Evolutionary conservation across 139 green algal genomes (phyloP), one percentile per base, ranked within the genome.

Genomic region (Micractinium conductrix): DNA sequence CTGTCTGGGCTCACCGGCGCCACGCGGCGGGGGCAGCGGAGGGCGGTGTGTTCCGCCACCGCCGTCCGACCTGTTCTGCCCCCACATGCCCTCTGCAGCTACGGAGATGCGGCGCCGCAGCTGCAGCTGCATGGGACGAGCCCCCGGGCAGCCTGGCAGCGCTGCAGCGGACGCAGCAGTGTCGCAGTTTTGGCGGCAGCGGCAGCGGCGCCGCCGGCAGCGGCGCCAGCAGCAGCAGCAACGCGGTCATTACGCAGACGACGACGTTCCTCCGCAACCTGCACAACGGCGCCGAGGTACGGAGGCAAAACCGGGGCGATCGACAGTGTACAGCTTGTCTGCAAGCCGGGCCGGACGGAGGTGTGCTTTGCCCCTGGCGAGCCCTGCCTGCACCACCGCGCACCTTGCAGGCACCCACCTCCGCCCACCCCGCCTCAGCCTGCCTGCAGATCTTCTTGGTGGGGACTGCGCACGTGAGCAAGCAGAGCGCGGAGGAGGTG

Each of bases 381-480:
- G n/a, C n/a, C n/a, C n/a, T n/a, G n/a, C n/a, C n/a, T n/a, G n/a
- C n/a, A n/a, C n/a, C n/a, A n/a, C n/a, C n/a, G n/a, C n/a, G n/a
- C n/a, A n/a, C n/a, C n/a, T n/a, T n/a, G 21, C 55, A 63, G 55
- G 28, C 21, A 63, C 9, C 55, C 55, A 26, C 21, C 10, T 28
- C 33, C 19, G 65, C 38, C n/a, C 26, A 62, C 74, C 26, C 10
- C 1, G 5, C 71, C 26, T 9, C 42, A 0, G 24, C 26, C 28
- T 53, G 35, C 19, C 21, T 45, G 62, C 85, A 89, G 81, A 87
- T 93, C 33, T 88, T 87, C 68, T 33, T 93, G 26, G 87, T 93
- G 38, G 91, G 91, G 9, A 94, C 91, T 1, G 91, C 90, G 9
- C 91, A 94, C 73, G 89, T 93, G 10, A 89, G 72, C 21, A 78